Evolutionary conservation across 495 filamentous ascomycete genomes (phyloP).

Genomic region (Podospora conica): DNA sequence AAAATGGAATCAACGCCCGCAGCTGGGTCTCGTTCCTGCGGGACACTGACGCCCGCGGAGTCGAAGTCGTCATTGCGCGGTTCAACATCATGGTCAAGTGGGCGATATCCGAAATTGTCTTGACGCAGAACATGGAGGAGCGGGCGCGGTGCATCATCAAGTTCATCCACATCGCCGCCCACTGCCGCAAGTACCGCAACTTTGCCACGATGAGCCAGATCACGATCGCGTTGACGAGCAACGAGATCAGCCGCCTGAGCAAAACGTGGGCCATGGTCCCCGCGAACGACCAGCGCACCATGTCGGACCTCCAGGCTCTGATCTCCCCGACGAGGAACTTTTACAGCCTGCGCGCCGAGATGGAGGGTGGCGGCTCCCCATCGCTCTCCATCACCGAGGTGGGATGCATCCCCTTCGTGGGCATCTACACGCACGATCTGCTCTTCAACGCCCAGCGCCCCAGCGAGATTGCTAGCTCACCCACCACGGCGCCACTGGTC

Average conservation of each 20-base stretch:
- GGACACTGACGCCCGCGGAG: slow-evolving; percentile 72
- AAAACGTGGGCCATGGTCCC: slow-evolving; percentile 81
- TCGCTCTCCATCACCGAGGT: slow-evolving; percentile 48
- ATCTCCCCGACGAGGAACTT: slow-evolving; percentile 90
- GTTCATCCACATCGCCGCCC: slow-evolving; percentile 83
- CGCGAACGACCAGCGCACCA: slow-evolving; percentile 57
- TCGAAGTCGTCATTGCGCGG: slow-evolving; percentile 91
- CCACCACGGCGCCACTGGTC: slow-evolving; percentile 66
- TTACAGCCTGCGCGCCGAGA: slow-evolving; percentile 78
- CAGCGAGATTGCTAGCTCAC: slow-evolving; percentile 56
- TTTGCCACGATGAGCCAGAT: slow-evolving; percentile 97
- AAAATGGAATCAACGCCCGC: slow-evolving; percentile 51
- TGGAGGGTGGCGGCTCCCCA: slow-evolving; percentile 58
- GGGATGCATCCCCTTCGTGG: slow-evolving; percentile 96
- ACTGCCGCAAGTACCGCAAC: slow-evolving; percentile 81
- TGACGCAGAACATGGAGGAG: slow-evolving; percentile 78
- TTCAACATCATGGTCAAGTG: slow-evolving; percentile 99
- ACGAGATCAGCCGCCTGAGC: slow-evolving; percentile 68
- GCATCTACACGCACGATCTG: slow-evolving; percentile 92
- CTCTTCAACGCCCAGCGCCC: slow-evolving; percentile 93
- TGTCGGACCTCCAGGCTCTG: slow-evolving; percentile 75
- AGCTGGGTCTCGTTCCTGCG: slow-evolving; percentile 93
- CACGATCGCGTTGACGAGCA: slow-evolving; percentile 80
- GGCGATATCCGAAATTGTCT: slow-evolving; percentile 83
- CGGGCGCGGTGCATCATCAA: slow-evolving; percentile 80